These are phyloP conservation scores for Rhodofomes roseus DNA, from an alignment of 1,284 basidiomycete genomes.

Conservation along the genomic window DNA sequence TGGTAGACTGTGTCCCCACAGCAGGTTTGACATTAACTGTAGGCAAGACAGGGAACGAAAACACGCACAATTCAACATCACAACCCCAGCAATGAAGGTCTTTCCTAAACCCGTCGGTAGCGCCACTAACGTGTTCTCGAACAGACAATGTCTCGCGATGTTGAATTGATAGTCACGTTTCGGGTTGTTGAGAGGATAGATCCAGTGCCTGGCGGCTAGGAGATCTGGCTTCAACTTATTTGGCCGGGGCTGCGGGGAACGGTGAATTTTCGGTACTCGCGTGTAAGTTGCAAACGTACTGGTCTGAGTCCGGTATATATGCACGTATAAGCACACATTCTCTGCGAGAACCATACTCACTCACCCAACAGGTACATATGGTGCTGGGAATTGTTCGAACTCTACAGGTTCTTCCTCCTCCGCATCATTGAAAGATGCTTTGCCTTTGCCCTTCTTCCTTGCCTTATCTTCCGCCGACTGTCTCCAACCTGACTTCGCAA, in stretches of 20 bases:
- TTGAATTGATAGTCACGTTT: constrained; percentile 96
- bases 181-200: constrained; percentile 88
- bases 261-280: neutral
- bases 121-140: constrained; percentile 93
- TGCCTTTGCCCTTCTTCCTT: constrained; percentile 43
- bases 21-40: neutral
- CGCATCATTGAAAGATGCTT: constrained; percentile 39
- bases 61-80: constrained; percentile 88
- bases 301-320: constrained; percentile 20
- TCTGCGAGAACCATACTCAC: neutral
- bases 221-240: constrained; percentile 78
- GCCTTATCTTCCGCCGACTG: constrained; percentile 35
- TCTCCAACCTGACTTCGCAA: constrained; percentile 72
- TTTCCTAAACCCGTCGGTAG: constrained; percentile 97
- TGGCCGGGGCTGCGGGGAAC: constrained; percentile 51
- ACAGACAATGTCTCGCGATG: constrained; percentile 84
- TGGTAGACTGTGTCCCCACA: constrained; percentile 61
- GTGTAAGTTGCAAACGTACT: constrained; percentile 25
- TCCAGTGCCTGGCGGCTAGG: constrained; percentile 83
- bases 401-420: constrained; percentile 55
- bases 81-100: constrained; percentile 96
- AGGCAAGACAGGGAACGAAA: neutral
- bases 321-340: neutral
- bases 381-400: constrained; percentile 81
- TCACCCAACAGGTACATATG: constrained; percentile 58